These are phyloP conservation scores for Waltiozyma sp. DNA, from an alignment of 1,139 yeast genomes.

Conservation along the genomic window DNA sequence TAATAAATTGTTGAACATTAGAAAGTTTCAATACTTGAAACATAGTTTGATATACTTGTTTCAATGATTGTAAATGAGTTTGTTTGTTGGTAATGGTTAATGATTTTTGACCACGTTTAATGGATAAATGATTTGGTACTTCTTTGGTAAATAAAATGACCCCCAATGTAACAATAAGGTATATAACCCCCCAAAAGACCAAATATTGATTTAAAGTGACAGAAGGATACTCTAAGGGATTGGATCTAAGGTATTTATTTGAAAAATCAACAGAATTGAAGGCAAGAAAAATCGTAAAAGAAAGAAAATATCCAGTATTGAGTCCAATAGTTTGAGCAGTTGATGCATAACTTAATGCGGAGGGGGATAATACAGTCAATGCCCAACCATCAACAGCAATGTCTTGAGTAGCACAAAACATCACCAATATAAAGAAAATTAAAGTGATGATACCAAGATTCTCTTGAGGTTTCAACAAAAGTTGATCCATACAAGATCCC, in stretches of 20 bases:
- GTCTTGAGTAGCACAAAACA: constrained; percentile 94
- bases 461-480: constrained; percentile 44
- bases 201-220: constrained; percentile 68
- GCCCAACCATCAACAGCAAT: constrained; percentile 99
- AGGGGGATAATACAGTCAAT: constrained; percentile 67
- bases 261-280: constrained; percentile 89
- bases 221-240: constrained; percentile 55
- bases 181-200: constrained; percentile 66
- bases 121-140: constrained; percentile 49
- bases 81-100: constrained; percentile 4
- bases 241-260: constrained; percentile 61
- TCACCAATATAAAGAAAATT: constrained; percentile 65
- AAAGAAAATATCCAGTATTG: constrained; percentile 83
- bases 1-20: constrained; percentile 66
- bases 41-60: constrained; percentile 64
- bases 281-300: constrained; percentile 85
- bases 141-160: constrained; percentile 52
- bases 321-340: constrained; percentile 96
- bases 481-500: constrained; percentile 46
- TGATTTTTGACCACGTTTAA: too few relatives aligned
- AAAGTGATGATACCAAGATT: constrained; percentile 46
- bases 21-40: constrained; percentile 60
- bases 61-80: constrained; percentile 17
- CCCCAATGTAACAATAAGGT: constrained; percentile 53
- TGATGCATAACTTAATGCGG: constrained; percentile 83